Evolutionary conservation across 352 stramenopile species (phyloP).

Genomic region (Achlya hypogyna): DNA sequence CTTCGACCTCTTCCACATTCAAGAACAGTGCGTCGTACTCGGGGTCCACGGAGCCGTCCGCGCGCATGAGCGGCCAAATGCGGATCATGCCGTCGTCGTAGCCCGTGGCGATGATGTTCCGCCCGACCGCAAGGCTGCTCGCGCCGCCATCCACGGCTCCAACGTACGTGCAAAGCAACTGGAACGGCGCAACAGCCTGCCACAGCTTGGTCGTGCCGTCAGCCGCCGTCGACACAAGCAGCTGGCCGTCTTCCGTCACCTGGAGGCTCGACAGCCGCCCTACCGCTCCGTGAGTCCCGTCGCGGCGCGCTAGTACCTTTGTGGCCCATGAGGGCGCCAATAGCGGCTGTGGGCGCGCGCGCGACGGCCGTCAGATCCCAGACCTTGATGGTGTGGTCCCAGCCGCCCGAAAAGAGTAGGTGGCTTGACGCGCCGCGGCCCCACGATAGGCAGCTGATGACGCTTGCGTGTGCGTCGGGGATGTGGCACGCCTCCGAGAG

Average conservation of each 20-base stretch:
- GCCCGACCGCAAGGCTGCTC: slow-evolving; percentile 12
- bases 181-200: slow-evolving; percentile 15
- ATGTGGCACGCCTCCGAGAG: slow-evolving; percentile 10
- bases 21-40: slow-evolving; percentile 14
- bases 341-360: not conserved
- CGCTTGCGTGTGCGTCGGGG: slow-evolving; percentile 14
- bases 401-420: slow-evolving; percentile 21
- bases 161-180: slow-evolving; percentile 22
- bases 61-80: slow-evolving; percentile 18
- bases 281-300: not conserved
- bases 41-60: not conserved
- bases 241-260: slow-evolving; percentile 2
- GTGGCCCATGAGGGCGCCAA: slow-evolving; percentile 15
- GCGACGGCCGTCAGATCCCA: slow-evolving; percentile 9
- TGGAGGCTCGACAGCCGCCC: slow-evolving; percentile 12
- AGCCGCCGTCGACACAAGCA: slow-evolving; percentile 17
- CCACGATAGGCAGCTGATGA: slow-evolving; percentile 17
- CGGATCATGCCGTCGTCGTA: slow-evolving; percentile 22
- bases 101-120: slow-evolving; percentile 17
- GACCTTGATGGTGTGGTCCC: slow-evolving; percentile 20
- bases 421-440: slow-evolving; percentile 5
- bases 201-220: slow-evolving; percentile 19
- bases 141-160: slow-evolving; percentile 4
- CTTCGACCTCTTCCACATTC: slow-evolving; percentile 1
- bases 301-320: not conserved